Evolutionary conservation across 257 asterid genomes (phyloP), one percentile per base, ranked within the genome.

Genomic region (Petunia axillaris): DNA sequence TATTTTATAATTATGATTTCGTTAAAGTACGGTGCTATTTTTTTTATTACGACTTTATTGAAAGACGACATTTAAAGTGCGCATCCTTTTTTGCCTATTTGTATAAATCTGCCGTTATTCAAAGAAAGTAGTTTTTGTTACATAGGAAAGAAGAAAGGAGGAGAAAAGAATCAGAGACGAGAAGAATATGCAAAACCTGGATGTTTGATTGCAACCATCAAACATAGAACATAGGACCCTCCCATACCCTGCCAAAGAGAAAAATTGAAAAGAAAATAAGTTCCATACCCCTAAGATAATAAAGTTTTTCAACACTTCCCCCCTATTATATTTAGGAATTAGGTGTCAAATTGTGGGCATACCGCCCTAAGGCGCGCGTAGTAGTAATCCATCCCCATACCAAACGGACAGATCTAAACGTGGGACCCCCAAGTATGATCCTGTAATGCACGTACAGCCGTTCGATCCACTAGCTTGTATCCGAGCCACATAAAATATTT

Each of bases 401-500:
- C 70, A 78, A 82, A 43, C 74, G 80, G 88, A 88, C 92, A 85
- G 83, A 89, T 89, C 86, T 80, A 71, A 62, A 71, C 0, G 67
- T 75, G 64, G 85, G 89, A 77, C 87, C 88, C 79, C 0, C 40
- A 38, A 4, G 43, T 70, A 60, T 76, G 75, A 50, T 66, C 87
- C 79, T 55, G 37, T n/a, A 79, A 80, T 77, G 77, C 55, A 59
- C 58, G 4, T 37, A n/a, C 78, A 83, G 75, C 91, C 91, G 90
- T 87, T 62, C 16, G 88, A 88, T 89, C 64, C 62, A 10, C 10
- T 14, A 83, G 13, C 67, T 64, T 83, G 76, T 81, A 81, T 85
- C 89, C 50, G 60, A 14, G 75, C 87, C 87, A 13, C 82, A 64
- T 55, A 16, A 60, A 39, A 25, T 25, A 25, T 25, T 25, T 25